Percentiles rank a stretch among this genome's conserved stretches.
Evolutionary conservation across 345 rosid species (phyloP).

Genomic region (Barbarea vulgaris): DNA sequence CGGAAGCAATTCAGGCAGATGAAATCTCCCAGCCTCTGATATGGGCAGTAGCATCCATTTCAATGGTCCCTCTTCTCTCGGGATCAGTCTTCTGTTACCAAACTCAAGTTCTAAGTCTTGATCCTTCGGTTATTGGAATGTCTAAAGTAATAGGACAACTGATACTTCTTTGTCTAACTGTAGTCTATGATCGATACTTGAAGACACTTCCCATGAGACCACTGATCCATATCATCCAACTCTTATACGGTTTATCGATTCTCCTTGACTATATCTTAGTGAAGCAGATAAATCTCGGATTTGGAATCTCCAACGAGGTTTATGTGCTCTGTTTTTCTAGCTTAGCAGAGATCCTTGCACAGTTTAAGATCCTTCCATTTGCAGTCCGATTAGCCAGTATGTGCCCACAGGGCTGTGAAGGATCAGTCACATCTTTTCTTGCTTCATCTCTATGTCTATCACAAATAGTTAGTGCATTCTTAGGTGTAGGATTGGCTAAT

Average conservation of each 20-base stretch:
- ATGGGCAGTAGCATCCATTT: slow-evolving; percentile 75
- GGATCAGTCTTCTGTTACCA: slow-evolving; percentile 89
- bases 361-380: slow-evolving; percentile 85
- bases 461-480: slow-evolving; percentile 69
- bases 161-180: slow-evolving; percentile 62
- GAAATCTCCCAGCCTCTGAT: slow-evolving; percentile 58
- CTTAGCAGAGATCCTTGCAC: slow-evolving; percentile 75
- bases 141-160: slow-evolving; percentile 79
- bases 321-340: slow-evolving; percentile 74
- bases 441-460: slow-evolving; percentile 78
- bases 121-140: slow-evolving; percentile 76
- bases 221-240: slow-evolving; percentile 55
- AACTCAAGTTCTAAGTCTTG: slow-evolving; percentile 70
- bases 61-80: slow-evolving; percentile 69
- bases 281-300: slow-evolving; percentile 61
- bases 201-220: slow-evolving; percentile 72
- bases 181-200: slow-evolving; percentile 64
- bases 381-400: slow-evolving; percentile 60
- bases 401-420: slow-evolving; percentile 88
- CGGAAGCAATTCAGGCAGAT: slow-evolving; percentile 54
- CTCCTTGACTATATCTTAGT: slow-evolving; percentile 75
- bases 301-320: slow-evolving; percentile 71
- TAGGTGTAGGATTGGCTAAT: slow-evolving; percentile 77
- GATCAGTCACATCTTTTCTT: slow-evolving; percentile 82
- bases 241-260: slow-evolving; percentile 61